Evolutionary conservation across 2,329 filamentous ascomycete genomes (phyloP), one percentile per base, ranked within the genome.

Genomic region (Pseudogymnoascus sp.): DNA sequence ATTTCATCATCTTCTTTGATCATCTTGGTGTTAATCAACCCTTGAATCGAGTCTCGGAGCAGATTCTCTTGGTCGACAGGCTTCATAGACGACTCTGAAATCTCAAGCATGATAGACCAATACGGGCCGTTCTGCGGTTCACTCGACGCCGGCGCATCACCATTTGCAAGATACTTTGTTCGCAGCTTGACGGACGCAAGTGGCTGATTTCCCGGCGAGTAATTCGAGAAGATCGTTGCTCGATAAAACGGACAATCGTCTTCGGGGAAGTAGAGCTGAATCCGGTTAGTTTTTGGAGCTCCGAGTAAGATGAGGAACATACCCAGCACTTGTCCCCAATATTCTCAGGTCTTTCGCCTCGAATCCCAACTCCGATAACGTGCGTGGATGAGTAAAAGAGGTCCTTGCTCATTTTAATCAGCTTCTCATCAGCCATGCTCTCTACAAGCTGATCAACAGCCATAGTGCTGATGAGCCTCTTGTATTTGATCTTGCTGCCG

Each of bases 291-390:
- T 62, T 45, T 54, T 21, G 10, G 6, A 5, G 26, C 47, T 34
- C n/a, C 14, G n/a, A 18, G 26, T 11, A 34, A 5, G 6, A 29
- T 18, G 26, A 29, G 14, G n/a, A 21, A 74, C 84, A 75, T 80
- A 88, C 85, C 93, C 95, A 99, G 87, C 95, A 99, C 85, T 97
- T 99, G 82, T 99, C 95, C 69, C 95, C 95, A 71, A 99, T 99
- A 75, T 91, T 89, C 77, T 96, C 92, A 40, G 95, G 95, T 70
- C 95, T 91, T 73, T 83, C 84, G 69, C 95, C 95, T 74, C 95
- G 91, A 73, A 99, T 83, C 79, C 95, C 95, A 68, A 99, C 90
- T 78, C 95, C 95, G 71, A 99, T 89, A 73, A 99, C 93, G 79
- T 99, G 95, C 64, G 95, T 99, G 71, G 90, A 93, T 62, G 93